phyloP scores from a whole-genome alignment of 139 green algal genomes.

The Chlamydomonas eustigma region DNA sequence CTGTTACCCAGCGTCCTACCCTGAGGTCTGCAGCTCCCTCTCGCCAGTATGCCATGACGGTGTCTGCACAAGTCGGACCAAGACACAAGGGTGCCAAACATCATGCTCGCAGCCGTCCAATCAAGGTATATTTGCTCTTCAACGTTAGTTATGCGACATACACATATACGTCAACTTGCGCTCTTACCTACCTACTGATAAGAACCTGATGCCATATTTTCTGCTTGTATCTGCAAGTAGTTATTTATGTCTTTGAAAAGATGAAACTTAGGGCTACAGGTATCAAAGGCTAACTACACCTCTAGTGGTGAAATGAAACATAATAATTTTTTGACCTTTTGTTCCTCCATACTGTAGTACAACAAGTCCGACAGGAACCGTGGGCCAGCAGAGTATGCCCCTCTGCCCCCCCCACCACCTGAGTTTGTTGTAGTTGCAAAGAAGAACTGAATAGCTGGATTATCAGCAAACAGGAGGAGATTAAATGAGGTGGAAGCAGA shows the following conservation, averaged over 20 bases:
- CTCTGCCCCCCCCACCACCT: conserved; percentile 42
- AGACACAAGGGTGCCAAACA: conserved; percentile 31
- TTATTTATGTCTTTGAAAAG: too few relatives aligned
- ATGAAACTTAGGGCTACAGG: too few relatives aligned
- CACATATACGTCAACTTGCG: too few relatives aligned
- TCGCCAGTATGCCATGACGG: neutral
- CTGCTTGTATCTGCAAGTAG: too few relatives aligned
- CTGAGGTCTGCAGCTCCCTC: neutral
- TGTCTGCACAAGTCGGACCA: neutral
- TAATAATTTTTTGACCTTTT: neutral
- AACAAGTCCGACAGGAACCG: conserved; percentile 36
- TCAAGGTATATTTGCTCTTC: conserved; percentile 36
- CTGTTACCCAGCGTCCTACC: neutral
- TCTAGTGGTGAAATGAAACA: too few relatives aligned
- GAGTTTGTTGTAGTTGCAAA: conserved; percentile 27
- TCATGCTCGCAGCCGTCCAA: conserved; percentile 23
- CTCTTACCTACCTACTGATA: too few relatives aligned
- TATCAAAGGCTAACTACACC: too few relatives aligned
- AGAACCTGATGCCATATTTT: too few relatives aligned
- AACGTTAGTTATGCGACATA: too few relatives aligned
- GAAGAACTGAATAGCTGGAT: too few relatives aligned
- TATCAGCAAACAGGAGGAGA: too few relatives aligned
- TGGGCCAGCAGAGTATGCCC: conserved; percentile 38
- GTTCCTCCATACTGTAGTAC: conserved; percentile 19
- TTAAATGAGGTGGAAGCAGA: too few relatives aligned